Base-by-base conservation (phyloP, 179 eudicot genomes). In the Corrigiola litoralis region DNA sequence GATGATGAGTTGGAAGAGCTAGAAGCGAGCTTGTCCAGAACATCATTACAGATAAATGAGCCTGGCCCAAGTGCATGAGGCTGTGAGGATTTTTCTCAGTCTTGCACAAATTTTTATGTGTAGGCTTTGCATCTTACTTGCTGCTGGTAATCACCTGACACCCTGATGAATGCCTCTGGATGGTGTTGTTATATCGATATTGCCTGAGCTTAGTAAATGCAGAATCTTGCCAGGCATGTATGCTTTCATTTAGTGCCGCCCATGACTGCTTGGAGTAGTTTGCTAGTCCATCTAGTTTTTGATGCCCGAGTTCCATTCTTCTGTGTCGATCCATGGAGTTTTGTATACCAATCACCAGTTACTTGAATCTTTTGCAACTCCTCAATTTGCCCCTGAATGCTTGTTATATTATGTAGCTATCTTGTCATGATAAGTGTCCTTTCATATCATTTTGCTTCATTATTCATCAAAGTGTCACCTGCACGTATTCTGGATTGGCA, bases 1-100 rank as follows among this genome's bases (percentile, higher is more conserved):
- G 62, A 79, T 31, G 98, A 92, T 32, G 98, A 92, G 66, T 72
- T 92, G 68, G 80, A 92, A 60, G 98, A 90, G 78, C 84, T 92
- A 61, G 98, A 92, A 80, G 96, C 98, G 50, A 91, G 96, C 79
- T 73, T 91, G 51, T 85, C 98, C 1, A 85, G 64, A 76, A 79
- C 96, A 27, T 82, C 96, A 2, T 69, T 92, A 59, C 84, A 82
- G 73, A 92, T 92, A 61, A 76, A 75, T 12, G 97, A 91, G 72
- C 86, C 89, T 0, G 74, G 80, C 16, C 25, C 73, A 24, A 51
- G 71, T 57, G 77, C 72, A 4, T 82, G 65, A 65, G 58, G 57
- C 14, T 42, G 70, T 61, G 32, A 50, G 28, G 31, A 40, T 9
- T 58, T 23, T 8, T 57, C 56, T 58, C 54, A 60, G 17, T 61